These are phyloP conservation scores for Bjerkandera adusta DNA, from an alignment of 1,284 basidiomycete species.

Conservation along the genomic window DNA sequence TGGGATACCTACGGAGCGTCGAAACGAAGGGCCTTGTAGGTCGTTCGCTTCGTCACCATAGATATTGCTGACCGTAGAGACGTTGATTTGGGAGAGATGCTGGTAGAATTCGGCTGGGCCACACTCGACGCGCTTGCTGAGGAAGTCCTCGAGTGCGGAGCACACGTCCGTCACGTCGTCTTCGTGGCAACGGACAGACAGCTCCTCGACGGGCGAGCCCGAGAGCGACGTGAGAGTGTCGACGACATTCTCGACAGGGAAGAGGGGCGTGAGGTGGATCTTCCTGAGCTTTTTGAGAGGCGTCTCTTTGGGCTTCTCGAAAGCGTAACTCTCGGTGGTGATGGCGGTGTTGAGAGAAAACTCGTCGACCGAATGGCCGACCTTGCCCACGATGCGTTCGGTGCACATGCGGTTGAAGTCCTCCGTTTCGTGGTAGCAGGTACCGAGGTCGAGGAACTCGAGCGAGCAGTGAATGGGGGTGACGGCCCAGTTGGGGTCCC, in stretches of 20 bases:
- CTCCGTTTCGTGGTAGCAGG: constrained; percentile 52
- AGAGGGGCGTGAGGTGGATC: constrained; percentile 58
- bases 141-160: constrained; percentile 52
- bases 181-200: constrained; percentile 57
- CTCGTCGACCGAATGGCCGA: constrained; percentile 50
- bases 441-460: constrained; percentile 57
- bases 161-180: constrained; percentile 60
- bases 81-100: constrained; percentile 28
- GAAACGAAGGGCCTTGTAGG: constrained; percentile 3
- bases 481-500: constrained; percentile 54
- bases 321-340: constrained; percentile 38
- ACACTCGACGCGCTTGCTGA: constrained; percentile 47
- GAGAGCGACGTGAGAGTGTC: constrained; percentile 58
- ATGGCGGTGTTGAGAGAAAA: constrained; percentile 54
- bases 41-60: constrained; percentile 17
- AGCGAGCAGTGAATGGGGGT: constrained; percentile 48
- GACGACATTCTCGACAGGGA: constrained; percentile 58
- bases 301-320: constrained; percentile 43
- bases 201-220: constrained; percentile 56
- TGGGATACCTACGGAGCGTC: constrained; percentile 14
- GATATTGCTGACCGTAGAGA: constrained; percentile 29
- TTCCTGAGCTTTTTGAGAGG: constrained; percentile 51
- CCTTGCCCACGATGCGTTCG: constrained; percentile 57
- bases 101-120: constrained; percentile 35
- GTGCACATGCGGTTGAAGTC: constrained; percentile 52